Base-by-base conservation (phyloP, 495 filamentous ascomycete genomes). In the Terfezia claveryi region DNA sequence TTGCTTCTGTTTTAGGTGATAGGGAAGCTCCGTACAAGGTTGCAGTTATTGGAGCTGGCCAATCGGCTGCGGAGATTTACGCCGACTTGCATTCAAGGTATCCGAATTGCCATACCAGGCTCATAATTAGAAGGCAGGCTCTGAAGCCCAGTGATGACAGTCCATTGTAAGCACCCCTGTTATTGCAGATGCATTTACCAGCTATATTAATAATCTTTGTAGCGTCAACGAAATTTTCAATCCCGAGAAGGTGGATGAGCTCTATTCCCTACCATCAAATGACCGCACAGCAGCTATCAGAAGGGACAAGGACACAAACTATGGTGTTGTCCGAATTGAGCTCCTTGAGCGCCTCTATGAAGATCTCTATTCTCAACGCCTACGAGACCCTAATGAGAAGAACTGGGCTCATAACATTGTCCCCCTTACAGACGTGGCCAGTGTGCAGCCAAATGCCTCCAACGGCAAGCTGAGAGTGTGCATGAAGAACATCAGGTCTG, bases 221-320 rank as follows among this genome's bases (percentile, higher is more conserved):
- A 94, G 87, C 61, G 87, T 98, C 55, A 98, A 98, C 67, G 87
- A 89, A 60, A 81, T 95, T 59, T 98, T 98, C 73, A 83, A 95
- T 67, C 88, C 89, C 4, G 76, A 80, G 44, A 80, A 79, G 27
- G 79, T 92, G 8, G 81, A 93, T 59, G 69, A 68, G 36, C 74
- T 93, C 60, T 94, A 79, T 69, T 67, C 73, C 52, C 78, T 80
- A 46, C 66, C 78, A 2, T 62, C 76, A 0, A 70, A 76, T 23
- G 73, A 80, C 56, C 81, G 87, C 50, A 67, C 72, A 49, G 70
- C 73, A 38, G 72, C 80, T 49, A 74, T 92, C 49, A 64, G 69
- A 4, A 74, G 75, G 20, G 81, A 88, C 59, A 76, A 78, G 49
- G 76, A 74, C 36, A 98, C 89, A 36, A 98, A 98, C 70, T 98